phyloP scores from a whole-genome alignment of 208 protist species.

The Leishmania braziliensis region DNA sequence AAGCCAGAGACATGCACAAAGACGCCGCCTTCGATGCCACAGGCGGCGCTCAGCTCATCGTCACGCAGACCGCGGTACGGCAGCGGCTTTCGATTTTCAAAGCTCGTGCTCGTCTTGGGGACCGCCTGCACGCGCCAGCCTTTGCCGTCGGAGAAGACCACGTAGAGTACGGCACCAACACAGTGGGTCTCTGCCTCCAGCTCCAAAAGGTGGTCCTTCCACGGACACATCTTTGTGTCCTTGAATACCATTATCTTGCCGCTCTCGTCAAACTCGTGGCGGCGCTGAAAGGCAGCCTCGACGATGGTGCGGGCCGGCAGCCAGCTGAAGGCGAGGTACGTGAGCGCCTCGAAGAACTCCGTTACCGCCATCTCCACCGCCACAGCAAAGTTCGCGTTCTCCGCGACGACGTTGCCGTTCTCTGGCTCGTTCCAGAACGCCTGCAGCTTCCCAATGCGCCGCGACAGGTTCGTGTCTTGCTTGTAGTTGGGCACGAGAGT shows the following conservation, averaged over 20 bases:
- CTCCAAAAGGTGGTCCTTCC: conserved; percentile 94
- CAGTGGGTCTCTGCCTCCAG: conserved; percentile 81
- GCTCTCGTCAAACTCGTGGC: conserved; percentile 50
- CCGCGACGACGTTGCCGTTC: conserved; percentile 36
- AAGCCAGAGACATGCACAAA: conserved; percentile 97
- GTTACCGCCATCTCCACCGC: conserved; percentile 85
- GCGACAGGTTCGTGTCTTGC: conserved; percentile 71
- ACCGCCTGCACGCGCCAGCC: conserved; percentile 94
- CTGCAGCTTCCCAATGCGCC: conserved; percentile 85
- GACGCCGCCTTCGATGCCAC: conserved; percentile 89
- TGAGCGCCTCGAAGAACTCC: conserved; percentile 89
- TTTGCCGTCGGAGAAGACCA: conserved; percentile 88
- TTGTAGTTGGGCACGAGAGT: conserved; percentile 76
- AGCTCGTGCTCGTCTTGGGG: conserved; percentile 62
- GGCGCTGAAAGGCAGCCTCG: conserved; percentile 59
- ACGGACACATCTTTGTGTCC: conserved; percentile 77
- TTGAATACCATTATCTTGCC: conserved; percentile 88
- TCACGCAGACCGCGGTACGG: conserved; percentile 95
- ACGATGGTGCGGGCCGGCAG: conserved; percentile 92
- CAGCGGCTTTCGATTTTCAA: conserved; percentile 86
- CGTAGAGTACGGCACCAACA: conserved; percentile 72
- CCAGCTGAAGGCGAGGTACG: conserved; percentile 87
- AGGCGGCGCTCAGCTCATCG: conserved; percentile 75
- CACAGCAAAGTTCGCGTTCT: conserved; percentile 80
- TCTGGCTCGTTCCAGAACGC: conserved; percentile 89